Base-by-base conservation (phyloP, 371 early-diverging fungal species). In the Coemansia sp. region DNA sequence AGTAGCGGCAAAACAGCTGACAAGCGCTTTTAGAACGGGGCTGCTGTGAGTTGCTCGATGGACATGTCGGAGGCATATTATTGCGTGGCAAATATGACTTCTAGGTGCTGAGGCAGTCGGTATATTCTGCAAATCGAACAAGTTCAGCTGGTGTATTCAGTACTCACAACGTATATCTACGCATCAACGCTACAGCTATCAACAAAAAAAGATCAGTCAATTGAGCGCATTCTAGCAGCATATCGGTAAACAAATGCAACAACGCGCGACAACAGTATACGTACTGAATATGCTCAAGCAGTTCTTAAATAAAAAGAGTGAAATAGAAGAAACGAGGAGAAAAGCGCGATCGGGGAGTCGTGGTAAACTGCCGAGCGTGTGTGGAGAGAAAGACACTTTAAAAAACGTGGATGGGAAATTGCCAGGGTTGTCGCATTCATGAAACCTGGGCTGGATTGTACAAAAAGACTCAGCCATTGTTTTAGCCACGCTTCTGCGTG, bases 1-100 rank as follows among this genome's bases (percentile, higher is more conserved):
- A 81, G 71, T 73, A 81, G 58, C 69, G 78, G 26, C 81, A 81
- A 57, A 66, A 76, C 24, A 81, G 54, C 29, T 60, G 70, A 41
- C 82, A 81, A 17, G 74, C 79, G 48, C 36, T 69, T 67, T 81
- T 81, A 40, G 66, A 23, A 29, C 73, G 67, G 51, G 48, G 63
- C 39, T 62, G 81, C 48, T 56, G 71, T 8, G 61, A 23, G 55
- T 61, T 69, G 62, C 57, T 73, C 9, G 74, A 59, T 53, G 78
- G 73, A 41, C 74, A 73, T 70, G 78, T 63, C 28, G 73, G 72
- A 24, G 77, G 51, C 77, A 76, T 76, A 4, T 23, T 63, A 23
- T 32, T 29, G 23, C 17, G 56, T 26, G 28, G 17, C 4, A 36
- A 36, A 17, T 56, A 24, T 15, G 23, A 15, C 36, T 36, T 28